Evolutionary conservation across 23 red algal genomes (phyloP).

Genomic region (Gracilaria caudata): DNA sequence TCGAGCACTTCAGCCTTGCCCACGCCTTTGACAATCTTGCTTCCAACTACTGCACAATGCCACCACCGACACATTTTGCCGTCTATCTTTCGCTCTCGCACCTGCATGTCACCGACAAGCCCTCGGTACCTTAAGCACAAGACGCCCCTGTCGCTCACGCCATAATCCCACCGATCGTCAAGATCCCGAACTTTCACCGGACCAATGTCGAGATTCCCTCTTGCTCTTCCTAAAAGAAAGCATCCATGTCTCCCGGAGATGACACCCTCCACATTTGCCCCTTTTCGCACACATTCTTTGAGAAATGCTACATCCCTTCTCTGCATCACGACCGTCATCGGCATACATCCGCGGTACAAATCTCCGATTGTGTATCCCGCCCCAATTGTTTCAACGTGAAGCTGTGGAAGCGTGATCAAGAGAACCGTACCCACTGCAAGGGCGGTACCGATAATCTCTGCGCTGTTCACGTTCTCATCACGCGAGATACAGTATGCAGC

Average conservation of each 20-base stretch:
- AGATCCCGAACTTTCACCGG: constrained; percentile 19
- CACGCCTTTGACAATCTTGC: not conserved
- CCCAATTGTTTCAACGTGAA: not conserved
- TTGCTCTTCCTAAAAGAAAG: constrained; percentile 20
- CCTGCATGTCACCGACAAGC: constrained; percentile 16
- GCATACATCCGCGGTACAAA: constrained; percentile 1
- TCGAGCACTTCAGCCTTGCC: not conserved
- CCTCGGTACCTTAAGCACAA: constrained; percentile 4
- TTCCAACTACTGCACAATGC: constrained; percentile 13
- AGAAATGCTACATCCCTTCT: constrained; percentile 12
- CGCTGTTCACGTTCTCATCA: not conserved
- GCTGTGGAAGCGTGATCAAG: constrained; percentile 1
- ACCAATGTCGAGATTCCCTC: not conserved
- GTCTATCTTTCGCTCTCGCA: not conserved
- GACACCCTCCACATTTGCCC: constrained; percentile 1
- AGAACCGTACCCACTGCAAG: not conserved
- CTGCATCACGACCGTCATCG: not conserved
- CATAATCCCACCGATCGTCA: constrained; percentile 27
- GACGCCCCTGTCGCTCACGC: not conserved
- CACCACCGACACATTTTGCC: constrained; percentile 24
- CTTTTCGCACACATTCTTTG: constrained; percentile 11
- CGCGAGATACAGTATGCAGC: not conserved
- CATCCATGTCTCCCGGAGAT: constrained; percentile 12
- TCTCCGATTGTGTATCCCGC: constrained; percentile 10
- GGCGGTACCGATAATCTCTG: constrained; percentile 1